A percentile compares a stretch with the other conserved stretches of the same genome.
Conservation (phyloP, 78 protist genomes). For the Dictyostelium capitatum region DNA sequence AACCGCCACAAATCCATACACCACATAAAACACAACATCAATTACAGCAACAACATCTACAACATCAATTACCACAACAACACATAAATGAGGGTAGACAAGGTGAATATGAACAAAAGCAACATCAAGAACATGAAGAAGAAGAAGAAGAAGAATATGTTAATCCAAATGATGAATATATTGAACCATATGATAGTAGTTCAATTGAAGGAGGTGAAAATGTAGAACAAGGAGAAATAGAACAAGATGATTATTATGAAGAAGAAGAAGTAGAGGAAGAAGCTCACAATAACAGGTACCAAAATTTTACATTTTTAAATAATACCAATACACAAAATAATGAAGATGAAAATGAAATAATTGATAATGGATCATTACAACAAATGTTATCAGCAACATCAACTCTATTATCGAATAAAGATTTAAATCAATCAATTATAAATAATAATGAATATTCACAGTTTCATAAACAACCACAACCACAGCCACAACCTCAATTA, state of each 20-base stretch:
- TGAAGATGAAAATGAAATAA: neutral
- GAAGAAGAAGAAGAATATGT: neutral
- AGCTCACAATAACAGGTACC: neutral
- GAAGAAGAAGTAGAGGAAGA: neutral
- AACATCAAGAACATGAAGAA: neutral
- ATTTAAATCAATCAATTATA: neutral
- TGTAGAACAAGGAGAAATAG: neutral
- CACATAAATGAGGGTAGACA: neutral
- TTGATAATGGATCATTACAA: neutral
- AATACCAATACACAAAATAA: neutral
- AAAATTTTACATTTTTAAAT: conserved; percentile 9
- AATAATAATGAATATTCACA: neutral
- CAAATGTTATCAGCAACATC: conserved; percentile 3
- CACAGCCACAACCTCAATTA: too few relatives aligned
- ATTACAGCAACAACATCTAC: neutral
- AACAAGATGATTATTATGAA: neutral
- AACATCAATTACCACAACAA: neutral
- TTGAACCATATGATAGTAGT: conserved; percentile 13
- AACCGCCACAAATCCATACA: neutral
- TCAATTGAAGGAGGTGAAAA: neutral
- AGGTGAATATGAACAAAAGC: too few relatives aligned
- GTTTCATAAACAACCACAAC: neutral
- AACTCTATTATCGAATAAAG: neutral
- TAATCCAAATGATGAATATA: neutral
- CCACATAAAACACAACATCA: neutral